phyloP scores from a whole-genome alignment of 257 asterid species.

The Nicotiana paniculata region DNA sequence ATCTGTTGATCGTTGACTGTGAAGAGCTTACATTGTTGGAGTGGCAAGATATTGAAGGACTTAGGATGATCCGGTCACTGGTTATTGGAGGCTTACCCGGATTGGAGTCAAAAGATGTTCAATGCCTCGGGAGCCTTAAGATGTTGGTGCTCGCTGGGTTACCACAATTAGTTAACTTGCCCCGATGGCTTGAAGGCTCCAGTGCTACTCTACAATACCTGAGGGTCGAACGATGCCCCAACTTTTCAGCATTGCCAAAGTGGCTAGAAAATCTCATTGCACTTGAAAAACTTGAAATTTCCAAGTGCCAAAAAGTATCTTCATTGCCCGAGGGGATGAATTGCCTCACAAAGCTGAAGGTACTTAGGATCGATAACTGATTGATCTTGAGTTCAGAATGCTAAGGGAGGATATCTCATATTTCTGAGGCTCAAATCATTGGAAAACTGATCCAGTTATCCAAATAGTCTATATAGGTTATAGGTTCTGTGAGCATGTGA shows the following conservation, averaged over 20 bases:
- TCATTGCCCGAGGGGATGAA: background rate
- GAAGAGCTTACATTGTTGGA: slow-evolving; percentile 2
- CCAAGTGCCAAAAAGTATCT: background rate
- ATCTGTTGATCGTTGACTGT: background rate
- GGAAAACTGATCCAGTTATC: too few species aligned
- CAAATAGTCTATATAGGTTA: too few species aligned
- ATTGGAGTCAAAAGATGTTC: too few species aligned
- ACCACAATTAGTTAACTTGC: background rate
- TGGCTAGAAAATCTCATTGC: background rate
- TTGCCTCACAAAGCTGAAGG: background rate
- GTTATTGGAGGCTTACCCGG: background rate
- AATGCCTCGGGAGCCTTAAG: background rate
- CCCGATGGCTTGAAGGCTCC: background rate
- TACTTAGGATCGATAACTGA: too few species aligned
- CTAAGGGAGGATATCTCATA: too few species aligned
- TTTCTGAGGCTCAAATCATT: too few species aligned
- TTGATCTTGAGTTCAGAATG: too few species aligned
- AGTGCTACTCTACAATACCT: background rate
- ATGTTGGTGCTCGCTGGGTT: background rate
- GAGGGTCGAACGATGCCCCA: background rate
- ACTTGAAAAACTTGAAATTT: background rate
- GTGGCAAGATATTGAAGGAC: slow-evolving; percentile 7
- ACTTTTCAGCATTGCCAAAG: background rate
- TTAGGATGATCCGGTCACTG: background rate
- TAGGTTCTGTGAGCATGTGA: too few species aligned